Evolutionary conservation across 2,329 filamentous ascomycete species (phyloP).

Genomic region (Orbilia javanica): DNA sequence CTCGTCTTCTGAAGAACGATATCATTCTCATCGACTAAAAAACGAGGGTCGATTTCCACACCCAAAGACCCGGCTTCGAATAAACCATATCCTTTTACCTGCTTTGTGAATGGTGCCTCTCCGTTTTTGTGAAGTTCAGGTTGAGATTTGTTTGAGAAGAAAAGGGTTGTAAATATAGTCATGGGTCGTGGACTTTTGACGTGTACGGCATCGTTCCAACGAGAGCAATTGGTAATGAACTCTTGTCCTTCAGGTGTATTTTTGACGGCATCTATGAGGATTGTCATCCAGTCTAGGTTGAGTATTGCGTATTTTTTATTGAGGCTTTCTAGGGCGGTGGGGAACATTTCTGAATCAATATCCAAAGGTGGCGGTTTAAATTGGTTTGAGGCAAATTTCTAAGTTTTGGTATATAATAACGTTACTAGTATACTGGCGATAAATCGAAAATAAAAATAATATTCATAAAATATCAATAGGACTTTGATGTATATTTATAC

Average conservation of each 20-base stretch:
- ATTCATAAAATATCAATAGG: too few species aligned
- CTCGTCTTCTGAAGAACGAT: constrained; percentile 1
- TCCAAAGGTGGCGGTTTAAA: too few species aligned
- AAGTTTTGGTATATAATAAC: too few species aligned
- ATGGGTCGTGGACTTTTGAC: not conserved
- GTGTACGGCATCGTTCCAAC: not conserved
- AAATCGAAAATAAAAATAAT: too few species aligned
- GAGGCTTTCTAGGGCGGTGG: not conserved
- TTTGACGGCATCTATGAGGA: not conserved
- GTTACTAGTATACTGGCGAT: too few species aligned
- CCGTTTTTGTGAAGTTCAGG: not conserved
- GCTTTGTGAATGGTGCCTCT: not conserved
- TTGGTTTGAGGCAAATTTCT: too few species aligned
- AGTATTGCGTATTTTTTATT: not conserved
- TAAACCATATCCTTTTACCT: not conserved
- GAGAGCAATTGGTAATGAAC: not conserved
- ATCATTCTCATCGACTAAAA: not conserved
- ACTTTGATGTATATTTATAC: too few species aligned
- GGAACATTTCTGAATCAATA: not conserved
- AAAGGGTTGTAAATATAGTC: not conserved
- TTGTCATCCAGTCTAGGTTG: not conserved
- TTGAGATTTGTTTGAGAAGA: not conserved
- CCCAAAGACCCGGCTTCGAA: not conserved
- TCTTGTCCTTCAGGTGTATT: not conserved
- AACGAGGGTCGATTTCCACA: not conserved